Evolutionary conservation across 2,329 filamentous ascomycete genomes (phyloP), one percentile per base, ranked within the genome.

Genomic region (Curvularia sp.): DNA sequence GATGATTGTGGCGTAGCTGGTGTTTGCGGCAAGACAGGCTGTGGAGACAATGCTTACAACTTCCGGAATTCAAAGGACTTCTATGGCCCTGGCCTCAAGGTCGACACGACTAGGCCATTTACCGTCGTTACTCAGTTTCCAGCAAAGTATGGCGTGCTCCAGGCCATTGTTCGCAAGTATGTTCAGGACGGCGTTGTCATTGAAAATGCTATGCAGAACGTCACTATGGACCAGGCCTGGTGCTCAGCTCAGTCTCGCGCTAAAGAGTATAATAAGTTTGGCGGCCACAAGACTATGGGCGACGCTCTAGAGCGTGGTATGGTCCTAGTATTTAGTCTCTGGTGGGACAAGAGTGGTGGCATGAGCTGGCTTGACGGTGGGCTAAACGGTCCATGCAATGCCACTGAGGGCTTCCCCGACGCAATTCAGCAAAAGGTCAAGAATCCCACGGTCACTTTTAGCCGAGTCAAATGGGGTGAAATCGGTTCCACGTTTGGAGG

Each of bases 61-160:
- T 54, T 56, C 19, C 55, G 58, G 30, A 63, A 60, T 7, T 70
- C 64, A 19, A 69, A 68, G 49, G 55, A 63, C 34, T 75, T 66
- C 63, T 76, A 76, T 48, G 70, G 67, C 13, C 61, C 59, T 18
- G 61, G 64, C 18, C 60, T 67, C 23, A 87, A 79, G 49, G 78
- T 90, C 66, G 84, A 89, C 72, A 87, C 86, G 55, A 82, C 75
- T 63, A 79, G 81, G 71, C 83, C 84, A 66, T 75, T 89, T 67
- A 89, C 87, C 8, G 86, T 90, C 25, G 85, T 89, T 55, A 90
- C 87, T 9, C 87, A 89, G 74, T 90, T 90, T 79, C 76, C 86
- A 65, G 85, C 84, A 53, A 85, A 82, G 49, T 74, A 80, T 59
- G 86, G 87, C 57, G 76, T 79, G 7, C 84, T 89, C 50, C 80